Percentiles rank a stretch among this genome's conserved stretches.
phyloP scores from a whole-genome alignment of 306 rosid genomes.

The Potentilla sterilis region DNA sequence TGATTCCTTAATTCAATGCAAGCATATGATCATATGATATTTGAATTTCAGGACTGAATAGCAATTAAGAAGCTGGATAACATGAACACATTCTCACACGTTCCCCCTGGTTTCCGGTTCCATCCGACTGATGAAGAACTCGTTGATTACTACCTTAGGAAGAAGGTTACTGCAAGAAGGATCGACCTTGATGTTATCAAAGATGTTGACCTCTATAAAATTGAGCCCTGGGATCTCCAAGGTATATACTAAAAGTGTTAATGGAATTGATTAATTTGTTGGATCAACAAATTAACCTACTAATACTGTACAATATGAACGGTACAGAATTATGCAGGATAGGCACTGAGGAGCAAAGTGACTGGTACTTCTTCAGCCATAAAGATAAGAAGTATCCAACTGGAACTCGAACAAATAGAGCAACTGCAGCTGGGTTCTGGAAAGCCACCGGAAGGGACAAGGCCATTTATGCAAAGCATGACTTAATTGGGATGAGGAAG shows the following conservation, averaged over 20 bases:
- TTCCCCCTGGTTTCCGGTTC: slow-evolving; percentile 94
- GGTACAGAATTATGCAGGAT: slow-evolving; percentile 70
- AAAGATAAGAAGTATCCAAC: slow-evolving; percentile 98
- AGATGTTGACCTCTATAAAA: slow-evolving; percentile 91
- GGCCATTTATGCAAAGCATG: slow-evolving; percentile 81
- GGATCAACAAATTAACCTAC: not conserved
- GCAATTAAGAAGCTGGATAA: slow-evolving; percentile 28
- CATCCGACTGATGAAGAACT: slow-evolving; percentile 98
- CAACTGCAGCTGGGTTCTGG: slow-evolving; percentile 95
- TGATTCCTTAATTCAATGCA: slow-evolving; percentile 5
- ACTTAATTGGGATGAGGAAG: slow-evolving; percentile 86
- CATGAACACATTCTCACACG: slow-evolving; percentile 62
- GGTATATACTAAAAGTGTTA: slow-evolving; percentile 32
- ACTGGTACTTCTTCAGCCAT: slow-evolving; percentile 91
- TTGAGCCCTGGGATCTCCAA: slow-evolving; percentile 98
- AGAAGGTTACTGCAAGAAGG: slow-evolving; percentile 64
- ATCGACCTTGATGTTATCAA: slow-evolving; percentile 86
- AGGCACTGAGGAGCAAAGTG: slow-evolving; percentile 85
- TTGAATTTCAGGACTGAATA: slow-evolving; percentile 43
- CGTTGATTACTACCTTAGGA: slow-evolving; percentile 89
- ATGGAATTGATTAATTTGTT: not conserved
- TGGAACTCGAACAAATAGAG: slow-evolving; percentile 91
- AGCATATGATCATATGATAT: slow-evolving; percentile 23
- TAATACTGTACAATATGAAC: slow-evolving; percentile 9
- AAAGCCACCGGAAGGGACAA: slow-evolving; percentile 98